Conservation (phyloP, 169 alveolate genomes). For the Cryptosporidium parvum region DNA sequence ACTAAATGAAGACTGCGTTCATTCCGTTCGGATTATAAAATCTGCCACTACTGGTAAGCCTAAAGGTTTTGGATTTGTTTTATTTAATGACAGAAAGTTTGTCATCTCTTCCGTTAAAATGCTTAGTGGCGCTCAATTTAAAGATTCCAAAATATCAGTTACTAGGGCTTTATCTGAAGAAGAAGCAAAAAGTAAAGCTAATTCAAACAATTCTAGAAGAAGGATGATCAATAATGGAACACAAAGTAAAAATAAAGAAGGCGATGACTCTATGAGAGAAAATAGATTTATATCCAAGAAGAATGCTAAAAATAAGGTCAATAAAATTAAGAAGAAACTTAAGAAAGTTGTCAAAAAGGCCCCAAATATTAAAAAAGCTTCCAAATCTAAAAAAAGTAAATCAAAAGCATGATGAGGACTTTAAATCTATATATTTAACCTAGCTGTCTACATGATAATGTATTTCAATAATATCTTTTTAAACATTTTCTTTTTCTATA, state of each 20-base stretch:
- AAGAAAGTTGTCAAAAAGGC: background rate
- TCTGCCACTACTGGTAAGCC: slow-evolving; percentile 63
- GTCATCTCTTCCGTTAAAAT: slow-evolving; percentile 32
- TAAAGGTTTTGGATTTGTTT: slow-evolving; percentile 68
- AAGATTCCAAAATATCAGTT: slow-evolving; percentile 16
- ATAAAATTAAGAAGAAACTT: slow-evolving; percentile 1
- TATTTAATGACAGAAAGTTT: slow-evolving; percentile 68
- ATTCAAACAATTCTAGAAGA: background rate
- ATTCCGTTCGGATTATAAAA: slow-evolving; percentile 46
- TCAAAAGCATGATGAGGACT: background rate
- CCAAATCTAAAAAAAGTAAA: background rate
- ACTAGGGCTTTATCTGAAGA: slow-evolving; percentile 65
- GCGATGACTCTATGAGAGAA: background rate
- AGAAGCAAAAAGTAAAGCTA: slow-evolving; percentile 13
- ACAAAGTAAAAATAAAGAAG: background rate
- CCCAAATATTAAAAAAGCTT: background rate
- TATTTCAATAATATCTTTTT: background rate
- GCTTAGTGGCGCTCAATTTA: slow-evolving; percentile 12
- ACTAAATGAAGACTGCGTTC: slow-evolving; percentile 36
- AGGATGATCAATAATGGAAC: background rate
- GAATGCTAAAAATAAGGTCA: background rate
- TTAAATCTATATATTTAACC: background rate
- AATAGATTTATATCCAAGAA: background rate
- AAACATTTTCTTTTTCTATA: background rate
- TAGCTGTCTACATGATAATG: background rate